Percentiles rank a stretch among this genome's conserved stretches.
Evolutionary conservation across 1,284 basidiomycete species (phyloP).

Genomic region (Ceratobasidium sp.): DNA sequence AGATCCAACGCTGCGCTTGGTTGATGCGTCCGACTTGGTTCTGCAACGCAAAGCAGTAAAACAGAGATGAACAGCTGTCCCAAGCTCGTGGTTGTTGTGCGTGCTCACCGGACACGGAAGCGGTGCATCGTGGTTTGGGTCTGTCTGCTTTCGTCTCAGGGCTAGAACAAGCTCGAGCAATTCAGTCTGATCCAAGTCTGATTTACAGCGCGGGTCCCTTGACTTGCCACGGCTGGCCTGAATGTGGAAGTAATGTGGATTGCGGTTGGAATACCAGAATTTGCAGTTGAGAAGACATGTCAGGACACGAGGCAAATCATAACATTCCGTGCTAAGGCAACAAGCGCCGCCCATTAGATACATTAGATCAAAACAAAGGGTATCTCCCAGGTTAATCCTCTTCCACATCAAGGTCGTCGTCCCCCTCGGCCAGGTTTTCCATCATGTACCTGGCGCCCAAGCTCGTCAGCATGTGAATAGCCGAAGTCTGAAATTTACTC

Average conservation of each 20-base stretch:
- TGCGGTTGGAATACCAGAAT: conserved; percentile 8
- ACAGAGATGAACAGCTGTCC: too few relatives aligned
- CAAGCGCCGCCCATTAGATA: too few relatives aligned
- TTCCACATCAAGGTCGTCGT: conserved; percentile 51
- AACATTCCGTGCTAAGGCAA: conserved; percentile 13
- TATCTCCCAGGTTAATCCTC: conserved; percentile 11
- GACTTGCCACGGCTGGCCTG: too few relatives aligned
- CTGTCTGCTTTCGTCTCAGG: neutral
- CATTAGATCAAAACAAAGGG: conserved; percentile 6
- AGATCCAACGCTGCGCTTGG: conserved; percentile 7
- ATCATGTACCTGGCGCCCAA: conserved; percentile 71
- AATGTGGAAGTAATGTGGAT: too few relatives aligned
- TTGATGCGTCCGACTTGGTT: conserved; percentile 29
- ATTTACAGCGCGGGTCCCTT: conserved; percentile 1
- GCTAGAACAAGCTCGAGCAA: neutral
- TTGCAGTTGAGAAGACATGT: neutral
- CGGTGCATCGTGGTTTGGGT: conserved; percentile 33
- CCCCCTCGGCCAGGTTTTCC: conserved; percentile 77
- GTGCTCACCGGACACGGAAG: conserved; percentile 38
- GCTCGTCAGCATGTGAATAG: neutral
- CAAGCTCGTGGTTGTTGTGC: neutral
- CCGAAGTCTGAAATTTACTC: conserved; percentile 52
- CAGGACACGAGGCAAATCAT: conserved; percentile 26
- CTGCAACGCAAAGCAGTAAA: neutral
- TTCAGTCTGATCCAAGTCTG: too few relatives aligned